phyloP scores from a whole-genome alignment of 805 yeast species.

The Metschnikowia arizonensis region DNA sequence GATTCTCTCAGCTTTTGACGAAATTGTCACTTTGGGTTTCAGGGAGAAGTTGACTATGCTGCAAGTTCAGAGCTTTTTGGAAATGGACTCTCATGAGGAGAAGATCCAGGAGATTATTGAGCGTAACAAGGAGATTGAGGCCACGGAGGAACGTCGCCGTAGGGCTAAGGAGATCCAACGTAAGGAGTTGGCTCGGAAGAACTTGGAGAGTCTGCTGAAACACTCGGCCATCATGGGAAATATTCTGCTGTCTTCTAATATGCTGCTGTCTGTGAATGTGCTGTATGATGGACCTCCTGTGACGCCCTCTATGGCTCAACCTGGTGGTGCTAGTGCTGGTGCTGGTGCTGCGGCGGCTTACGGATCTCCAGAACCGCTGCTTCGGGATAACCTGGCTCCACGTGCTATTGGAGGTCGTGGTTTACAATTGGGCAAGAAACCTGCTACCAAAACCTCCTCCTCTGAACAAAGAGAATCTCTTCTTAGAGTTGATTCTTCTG shows the following conservation, averaged over 20 bases:
- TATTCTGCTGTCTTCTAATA: background rate
- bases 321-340: no score
- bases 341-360: no score
- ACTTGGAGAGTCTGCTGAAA: conserved; percentile 43
- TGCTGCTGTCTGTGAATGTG: conserved; percentile 10
- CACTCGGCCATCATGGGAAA: background rate
- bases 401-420: conserved; percentile 54
- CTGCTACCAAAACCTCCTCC: conserved; percentile 32
- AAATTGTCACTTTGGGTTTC: conserved; percentile 84
- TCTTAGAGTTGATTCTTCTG: conserved; percentile 17
- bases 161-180: conserved; percentile 87
- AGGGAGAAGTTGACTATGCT: conserved; percentile 77
- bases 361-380: conserved; percentile 31
- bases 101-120: conserved; percentile 97
- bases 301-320: conserved; percentile 13
- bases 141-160: conserved; percentile 94
- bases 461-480: conserved; percentile 21
- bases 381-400: conserved; percentile 5
- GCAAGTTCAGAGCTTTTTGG: conserved; percentile 85
- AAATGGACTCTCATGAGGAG: conserved; percentile 98
- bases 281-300: conserved; percentile 15
- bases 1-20: conserved; percentile 88
- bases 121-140: conserved; percentile 93
- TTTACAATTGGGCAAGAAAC: conserved; percentile 68
- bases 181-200: conserved; percentile 64